A percentile compares a stretch with the other conserved stretches of the same genome.
phyloP scores from a whole-genome alignment of 768 basidiomycete species.

The Candolleomyces aberdarensis region DNA sequence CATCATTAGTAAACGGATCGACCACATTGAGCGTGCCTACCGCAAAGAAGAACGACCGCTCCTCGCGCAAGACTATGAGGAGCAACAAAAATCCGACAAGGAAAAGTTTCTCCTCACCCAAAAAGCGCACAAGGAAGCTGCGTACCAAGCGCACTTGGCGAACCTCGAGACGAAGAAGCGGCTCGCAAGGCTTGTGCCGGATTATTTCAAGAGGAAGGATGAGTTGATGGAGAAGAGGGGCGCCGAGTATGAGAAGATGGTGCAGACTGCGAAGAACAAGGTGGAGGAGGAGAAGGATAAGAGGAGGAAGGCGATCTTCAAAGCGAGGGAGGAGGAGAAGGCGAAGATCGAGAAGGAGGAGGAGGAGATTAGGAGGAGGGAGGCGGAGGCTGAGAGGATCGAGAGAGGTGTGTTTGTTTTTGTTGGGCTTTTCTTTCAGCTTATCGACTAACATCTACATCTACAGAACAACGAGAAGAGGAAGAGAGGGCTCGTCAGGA shows the following conservation, averaged over 20 bases:
- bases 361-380: constrained; percentile 47
- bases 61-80: constrained; percentile 79
- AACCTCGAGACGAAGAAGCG: constrained; percentile 75
- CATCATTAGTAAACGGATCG: constrained; percentile 83
- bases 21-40: constrained; percentile 93
- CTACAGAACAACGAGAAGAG: constrained; percentile 50
- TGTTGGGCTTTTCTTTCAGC: background rate
- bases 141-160: constrained; percentile 56
- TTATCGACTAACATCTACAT: background rate
- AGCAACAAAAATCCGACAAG: constrained; percentile 78
- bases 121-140: constrained; percentile 51
- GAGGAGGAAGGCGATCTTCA: constrained; percentile 53
- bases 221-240: constrained; percentile 54
- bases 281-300: constrained; percentile 84
- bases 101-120: constrained; percentile 64
- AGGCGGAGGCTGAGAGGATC: constrained; percentile 46
- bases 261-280: constrained; percentile 58
- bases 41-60: constrained; percentile 91
- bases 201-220: constrained; percentile 56
- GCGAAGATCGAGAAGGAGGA: constrained; percentile 48
- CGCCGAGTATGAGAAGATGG: constrained; percentile 62
- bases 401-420: constrained; percentile 46
- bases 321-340: constrained; percentile 52
- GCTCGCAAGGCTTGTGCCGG: constrained; percentile 67
- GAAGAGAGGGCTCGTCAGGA: constrained; percentile 48